Percentiles rank a stretch among this genome's conserved stretches.
Conservation (phyloP, 495 filamentous ascomycete species). For the Penicillium turbatum region DNA sequence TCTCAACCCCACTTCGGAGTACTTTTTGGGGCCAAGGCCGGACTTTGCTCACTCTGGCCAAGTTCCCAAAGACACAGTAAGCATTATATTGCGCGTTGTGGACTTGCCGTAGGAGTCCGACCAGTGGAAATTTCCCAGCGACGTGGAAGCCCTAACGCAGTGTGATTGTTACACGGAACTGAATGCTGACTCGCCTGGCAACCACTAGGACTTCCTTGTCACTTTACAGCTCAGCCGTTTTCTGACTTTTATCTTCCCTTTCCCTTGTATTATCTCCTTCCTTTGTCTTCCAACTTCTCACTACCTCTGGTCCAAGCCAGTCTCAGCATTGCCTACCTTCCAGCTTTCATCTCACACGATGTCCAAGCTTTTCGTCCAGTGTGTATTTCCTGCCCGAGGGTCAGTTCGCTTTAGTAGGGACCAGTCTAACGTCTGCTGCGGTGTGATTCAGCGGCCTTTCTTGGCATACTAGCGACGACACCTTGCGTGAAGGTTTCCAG, state of each 20-base stretch:
- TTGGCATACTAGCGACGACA: conserved; percentile 91
- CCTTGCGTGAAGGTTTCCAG: conserved; percentile 80
- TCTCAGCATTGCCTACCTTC: not conserved
- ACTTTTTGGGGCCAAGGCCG: conserved; percentile 6
- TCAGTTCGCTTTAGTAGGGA: not conserved
- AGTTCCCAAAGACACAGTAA: conserved; percentile 16
- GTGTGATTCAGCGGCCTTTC: conserved; percentile 71
- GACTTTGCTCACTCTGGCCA: conserved; percentile 6
- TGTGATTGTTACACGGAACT: conserved; percentile 30
- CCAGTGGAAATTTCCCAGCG: conserved; percentile 10
- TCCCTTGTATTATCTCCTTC: conserved; percentile 1
- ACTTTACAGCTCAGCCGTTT: conserved; percentile 9
- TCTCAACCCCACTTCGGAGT: conserved; percentile 1
- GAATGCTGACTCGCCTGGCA: conserved; percentile 30
- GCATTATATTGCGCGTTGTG: conserved; percentile 16
- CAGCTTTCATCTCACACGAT: conserved; percentile 12
- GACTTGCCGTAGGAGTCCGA: conserved; percentile 12
- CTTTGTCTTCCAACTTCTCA: conserved; percentile 2
- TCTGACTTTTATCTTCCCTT: conserved; percentile 2
- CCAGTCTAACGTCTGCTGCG: conserved; percentile 5
- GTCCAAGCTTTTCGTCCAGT: conserved; percentile 33
- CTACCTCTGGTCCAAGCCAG: not conserved
- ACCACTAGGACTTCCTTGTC: conserved; percentile 26
- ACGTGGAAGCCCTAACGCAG: conserved; percentile 28
- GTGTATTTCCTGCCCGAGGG: conserved; percentile 3